Evolutionary conservation across 2,329 filamentous ascomycete species (phyloP).

Genomic region (Aurifilum marmelostoma): DNA sequence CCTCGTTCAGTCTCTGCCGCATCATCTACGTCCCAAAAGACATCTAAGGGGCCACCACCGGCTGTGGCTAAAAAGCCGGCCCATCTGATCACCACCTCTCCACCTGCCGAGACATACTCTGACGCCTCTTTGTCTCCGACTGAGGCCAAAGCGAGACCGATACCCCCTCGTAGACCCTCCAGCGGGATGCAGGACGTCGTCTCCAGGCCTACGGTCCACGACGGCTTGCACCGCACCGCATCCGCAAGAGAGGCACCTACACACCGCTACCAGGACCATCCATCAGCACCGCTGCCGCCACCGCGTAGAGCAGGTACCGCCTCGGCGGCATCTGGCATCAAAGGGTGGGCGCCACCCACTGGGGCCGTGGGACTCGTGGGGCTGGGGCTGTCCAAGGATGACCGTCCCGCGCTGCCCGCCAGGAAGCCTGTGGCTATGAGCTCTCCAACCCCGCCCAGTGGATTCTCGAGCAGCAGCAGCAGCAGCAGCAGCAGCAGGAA

Average conservation of each 20-base stretch:
- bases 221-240: conserved; percentile 23
- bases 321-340: neutral
- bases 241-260: conserved; percentile 22
- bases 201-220: conserved; percentile 17
- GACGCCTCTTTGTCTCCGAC: conserved; percentile 27
- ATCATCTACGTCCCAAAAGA: conserved; percentile 42
- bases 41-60: conserved; percentile 49
- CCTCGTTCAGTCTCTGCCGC: conserved; percentile 42
- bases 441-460: conserved; percentile 11
- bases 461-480: neutral
- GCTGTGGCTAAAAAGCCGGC: conserved; percentile 67
- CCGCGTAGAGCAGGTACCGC: conserved; percentile 26
- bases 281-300: conserved; percentile 27
- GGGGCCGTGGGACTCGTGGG: conserved; percentile 27
- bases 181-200: conserved; percentile 18
- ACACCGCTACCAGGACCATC: conserved; percentile 7
- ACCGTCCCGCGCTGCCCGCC: conserved; percentile 30
- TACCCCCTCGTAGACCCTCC: conserved; percentile 35
- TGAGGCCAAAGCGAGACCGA: conserved; percentile 32
- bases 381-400: conserved; percentile 27
- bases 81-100: conserved; percentile 46
- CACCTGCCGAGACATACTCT: conserved; percentile 36
- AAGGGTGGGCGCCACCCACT: conserved; percentile 26
- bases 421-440: conserved; percentile 27
- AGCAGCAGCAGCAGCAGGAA: conserved; percentile 1